These are phyloP conservation scores for Takakia lepidozioides DNA, from an alignment of 225 moss, liverwort and hornwort species.

Conservation along the genomic window DNA sequence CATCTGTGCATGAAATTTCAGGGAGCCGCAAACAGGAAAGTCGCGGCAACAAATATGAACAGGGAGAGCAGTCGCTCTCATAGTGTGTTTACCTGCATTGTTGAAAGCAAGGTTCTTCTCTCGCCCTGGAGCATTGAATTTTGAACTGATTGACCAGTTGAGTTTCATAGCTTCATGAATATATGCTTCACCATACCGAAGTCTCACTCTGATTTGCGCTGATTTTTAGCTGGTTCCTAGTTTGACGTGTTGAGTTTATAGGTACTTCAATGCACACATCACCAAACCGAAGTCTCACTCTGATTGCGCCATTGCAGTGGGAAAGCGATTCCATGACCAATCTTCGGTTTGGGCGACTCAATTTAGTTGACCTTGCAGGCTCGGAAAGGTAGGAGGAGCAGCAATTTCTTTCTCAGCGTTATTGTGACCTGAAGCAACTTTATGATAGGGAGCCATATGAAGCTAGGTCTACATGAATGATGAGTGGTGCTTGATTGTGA, in stretches of 20 bases:
- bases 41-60: slow-evolving; percentile 97
- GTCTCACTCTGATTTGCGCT: too few relatives aligned
- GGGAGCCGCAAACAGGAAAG: slow-evolving; percentile 86
- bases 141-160: too few relatives aligned
- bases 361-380: slow-evolving; percentile 93
- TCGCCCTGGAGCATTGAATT: too few relatives aligned
- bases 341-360: slow-evolving; percentile 77
- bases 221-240: too few relatives aligned
- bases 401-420: too few relatives aligned
- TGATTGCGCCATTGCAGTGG: slow-evolving; percentile 20
- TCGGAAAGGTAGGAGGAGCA: slow-evolving; percentile 81
- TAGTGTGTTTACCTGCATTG: slow-evolving; percentile 91
- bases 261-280: slow-evolving; percentile 12
- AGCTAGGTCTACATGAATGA: background rate
- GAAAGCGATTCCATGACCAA: slow-evolving; percentile 85
- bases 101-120: slow-evolving; percentile 98
- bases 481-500: background rate
- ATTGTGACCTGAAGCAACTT: background rate
- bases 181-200: too few relatives aligned
- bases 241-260: too few relatives aligned
- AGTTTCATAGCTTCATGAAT: too few relatives aligned
- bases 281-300: background rate
- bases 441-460: background rate
- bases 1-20: slow-evolving; percentile 14
- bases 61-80: slow-evolving; percentile 97